phyloP scores from a whole-genome alignment of 2,329 filamentous ascomycete genomes.

The Colletotrichum sp. region DNA sequence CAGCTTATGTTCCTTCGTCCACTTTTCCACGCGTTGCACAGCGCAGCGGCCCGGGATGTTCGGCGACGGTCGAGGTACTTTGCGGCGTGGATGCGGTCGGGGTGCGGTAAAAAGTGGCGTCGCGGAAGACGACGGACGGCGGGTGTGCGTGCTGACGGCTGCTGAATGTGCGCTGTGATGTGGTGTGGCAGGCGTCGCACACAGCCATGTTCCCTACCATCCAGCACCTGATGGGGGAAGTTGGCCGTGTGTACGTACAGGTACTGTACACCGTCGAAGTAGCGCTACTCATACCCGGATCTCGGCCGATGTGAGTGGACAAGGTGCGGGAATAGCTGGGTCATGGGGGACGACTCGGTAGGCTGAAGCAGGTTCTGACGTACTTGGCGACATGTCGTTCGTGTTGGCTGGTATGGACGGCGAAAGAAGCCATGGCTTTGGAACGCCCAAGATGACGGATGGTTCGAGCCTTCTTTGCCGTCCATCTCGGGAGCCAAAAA shows the following conservation, averaged over 20 bases:
- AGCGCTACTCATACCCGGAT: background rate
- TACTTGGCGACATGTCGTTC: background rate
- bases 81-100: background rate
- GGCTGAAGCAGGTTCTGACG: background rate
- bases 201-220: background rate
- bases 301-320: background rate
- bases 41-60: background rate
- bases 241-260: background rate
- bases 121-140: background rate
- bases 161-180: background rate
- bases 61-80: background rate
- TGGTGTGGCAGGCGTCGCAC: background rate
- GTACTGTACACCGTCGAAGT: background rate
- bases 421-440: background rate
- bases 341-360: background rate
- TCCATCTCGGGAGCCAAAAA: constrained; percentile 1
- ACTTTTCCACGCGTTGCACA: background rate
- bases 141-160: background rate
- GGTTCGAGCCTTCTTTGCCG: background rate
- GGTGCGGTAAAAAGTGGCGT: background rate
- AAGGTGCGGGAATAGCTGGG: background rate
- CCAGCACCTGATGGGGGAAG: background rate
- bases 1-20: background rate
- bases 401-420: background rate
- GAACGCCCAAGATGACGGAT: background rate